Base-by-base conservation (phyloP, 257 asterid species). In the Rauvolfia tetraphylla region DNA sequence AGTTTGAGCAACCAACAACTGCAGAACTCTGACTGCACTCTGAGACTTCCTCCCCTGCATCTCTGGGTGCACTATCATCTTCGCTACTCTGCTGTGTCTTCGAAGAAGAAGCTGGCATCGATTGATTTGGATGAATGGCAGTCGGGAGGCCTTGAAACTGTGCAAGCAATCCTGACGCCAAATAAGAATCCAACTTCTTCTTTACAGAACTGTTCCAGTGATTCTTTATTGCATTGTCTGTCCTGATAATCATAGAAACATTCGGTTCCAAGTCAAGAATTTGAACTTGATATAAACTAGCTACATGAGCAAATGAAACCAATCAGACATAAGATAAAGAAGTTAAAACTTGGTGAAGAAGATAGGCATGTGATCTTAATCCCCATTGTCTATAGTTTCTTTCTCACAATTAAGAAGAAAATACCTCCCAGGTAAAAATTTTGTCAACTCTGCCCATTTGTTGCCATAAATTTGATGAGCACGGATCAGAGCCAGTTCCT, bases 381-480 rank as follows among this genome's bases (percentile, higher is more conserved):
- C 65, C 67, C 66, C 51, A 46, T 73, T 77, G 68, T 73, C 76
- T 76, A 79, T 41, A 59, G 49, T 13, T 53, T 63, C 81, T 67
- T 79, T 76, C 66, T 49, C 53, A 73, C 34, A 75, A 71, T 62
- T 63, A 53, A 77, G 61, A 71, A 36, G 68, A 79, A 75, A 62
- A 75, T 87, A 93, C 98, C 98, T 93, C 77, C 98, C 98, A 57
- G 98, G 97, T 84, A 93, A 89, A 81, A 86, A 86, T 81, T 93
- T 91, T 0, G 96, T 90, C 80, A 93, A 84, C 90, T 91, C 98
- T 1, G 99, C 99, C 99, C 99, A 95, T 85, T 95, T 95, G 91
- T 95, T 95, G 81, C 99, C 99, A 68, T 87, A 87, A 76, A 86
- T 85, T 77, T 88, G 95, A 81, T 93, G 98, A 75, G 97, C 98